Percentiles rank a stretch among this genome's conserved stretches.
Conservation (phyloP, 495 filamentous ascomycete genomes). For the Neurospora tetrasperma region DNA sequence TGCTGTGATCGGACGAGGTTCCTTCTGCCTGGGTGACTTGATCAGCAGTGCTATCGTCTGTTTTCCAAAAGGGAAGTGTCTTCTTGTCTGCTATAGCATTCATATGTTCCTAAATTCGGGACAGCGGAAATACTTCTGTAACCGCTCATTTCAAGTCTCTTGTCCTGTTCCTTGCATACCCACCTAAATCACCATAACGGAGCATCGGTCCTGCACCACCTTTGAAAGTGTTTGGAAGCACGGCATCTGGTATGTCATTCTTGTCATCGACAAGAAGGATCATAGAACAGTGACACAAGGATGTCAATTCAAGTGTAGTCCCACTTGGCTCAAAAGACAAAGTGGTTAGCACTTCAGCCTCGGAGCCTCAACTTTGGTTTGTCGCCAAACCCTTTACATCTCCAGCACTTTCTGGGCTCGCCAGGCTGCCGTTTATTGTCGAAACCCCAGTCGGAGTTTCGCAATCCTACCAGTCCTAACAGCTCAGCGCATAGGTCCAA, state of each 20-base stretch:
- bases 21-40: background rate
- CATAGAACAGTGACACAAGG: background rate
- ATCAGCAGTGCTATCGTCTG: background rate
- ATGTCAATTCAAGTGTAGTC: background rate
- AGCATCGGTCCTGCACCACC: background rate
- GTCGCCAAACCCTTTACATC: no score
- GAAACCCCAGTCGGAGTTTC: no score
- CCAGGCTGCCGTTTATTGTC: no score
- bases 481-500: no score
- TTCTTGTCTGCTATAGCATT: background rate
- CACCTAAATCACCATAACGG: background rate
- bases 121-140: background rate
- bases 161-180: background rate
- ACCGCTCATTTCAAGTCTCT: background rate
- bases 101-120: no score
- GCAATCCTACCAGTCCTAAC: no score
- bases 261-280: background rate
- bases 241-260: background rate
- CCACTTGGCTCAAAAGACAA: background rate
- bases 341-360: background rate
- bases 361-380: no score
- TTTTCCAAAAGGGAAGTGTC: background rate
- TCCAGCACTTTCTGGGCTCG: no score
- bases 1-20: background rate
- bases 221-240: background rate